Conservation (phyloP, 2,329 filamentous ascomycete genomes). For the Nannizzia gypsea region DNA sequence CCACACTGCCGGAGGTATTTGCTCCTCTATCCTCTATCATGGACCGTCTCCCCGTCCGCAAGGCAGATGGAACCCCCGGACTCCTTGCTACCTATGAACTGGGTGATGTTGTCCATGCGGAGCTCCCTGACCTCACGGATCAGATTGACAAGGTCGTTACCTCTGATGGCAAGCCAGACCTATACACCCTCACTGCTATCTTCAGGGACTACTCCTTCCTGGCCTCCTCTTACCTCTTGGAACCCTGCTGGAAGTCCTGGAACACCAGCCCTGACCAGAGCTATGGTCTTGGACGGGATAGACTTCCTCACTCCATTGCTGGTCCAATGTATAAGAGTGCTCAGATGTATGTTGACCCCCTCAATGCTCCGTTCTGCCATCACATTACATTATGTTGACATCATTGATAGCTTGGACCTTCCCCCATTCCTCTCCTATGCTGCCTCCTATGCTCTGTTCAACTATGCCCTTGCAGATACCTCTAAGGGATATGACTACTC, state of each 20-base stretch:
- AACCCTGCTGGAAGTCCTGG: constrained; percentile 75
- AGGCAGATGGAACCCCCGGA: constrained; percentile 58
- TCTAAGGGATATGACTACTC: constrained; percentile 43
- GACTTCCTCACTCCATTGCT: constrained; percentile 62
- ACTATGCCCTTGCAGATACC: constrained; percentile 50
- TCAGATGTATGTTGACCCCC: constrained; percentile 58
- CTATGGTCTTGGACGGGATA: constrained; percentile 66
- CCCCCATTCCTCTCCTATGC: constrained; percentile 87
- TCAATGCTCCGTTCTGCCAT: background rate
- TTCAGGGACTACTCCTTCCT: constrained; percentile 90
- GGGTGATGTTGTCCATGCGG: constrained; percentile 60
- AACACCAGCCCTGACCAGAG: constrained; percentile 46
- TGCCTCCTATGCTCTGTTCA: constrained; percentile 51
- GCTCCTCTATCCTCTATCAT: constrained; percentile 59
- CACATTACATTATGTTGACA: constrained; percentile 8
- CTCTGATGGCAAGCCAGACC: constrained; percentile 47
- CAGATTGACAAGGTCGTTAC: constrained; percentile 55
- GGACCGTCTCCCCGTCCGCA: constrained; percentile 67
- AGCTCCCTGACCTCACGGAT: constrained; percentile 64
- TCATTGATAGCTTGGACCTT: constrained; percentile 50
- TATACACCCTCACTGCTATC: constrained; percentile 69
- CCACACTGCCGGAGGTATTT: constrained; percentile 59
- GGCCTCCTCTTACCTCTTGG: constrained; percentile 76
- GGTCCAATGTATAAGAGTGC: constrained; percentile 73
- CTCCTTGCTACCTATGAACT: constrained; percentile 63